Evolutionary conservation across 257 asterid species (phyloP), one percentile per base, ranked within the genome.

Genomic region (Solanum etuberosum): DNA sequence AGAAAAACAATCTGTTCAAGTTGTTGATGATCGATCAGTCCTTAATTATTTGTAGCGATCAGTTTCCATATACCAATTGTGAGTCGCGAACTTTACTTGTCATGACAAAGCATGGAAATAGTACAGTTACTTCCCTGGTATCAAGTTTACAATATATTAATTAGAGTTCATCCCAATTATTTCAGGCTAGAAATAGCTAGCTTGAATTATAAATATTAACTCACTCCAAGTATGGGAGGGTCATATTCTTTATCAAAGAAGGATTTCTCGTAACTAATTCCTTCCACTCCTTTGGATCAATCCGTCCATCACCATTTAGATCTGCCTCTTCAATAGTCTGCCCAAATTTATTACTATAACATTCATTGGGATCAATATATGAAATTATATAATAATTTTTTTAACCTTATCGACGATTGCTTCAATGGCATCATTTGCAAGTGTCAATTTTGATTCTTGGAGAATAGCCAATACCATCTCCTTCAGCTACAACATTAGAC

Each of bases 231-330:
- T 91, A 93, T 40, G 96, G 96, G 86, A 94, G 96, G 14, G 96
- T 93, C 98, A 94, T 92, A 83, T 93, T 94, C 92, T 90, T 94
- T 86, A 94, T 91, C 5, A 94, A 89, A 83, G 94, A 91, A n/a
- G 98, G 98, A 88, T 92, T 88, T 83, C 86, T 92, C 61, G 92
- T 86, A 11, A 92, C 96, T 6, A 91, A 91, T 71, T 93, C 94
- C 83, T 92, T 93, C 96, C 98, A 94, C 88, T 94, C 98, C 6
- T 93, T 92, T 31, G 78, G 89, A 85, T 91, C 95, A 5, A 94
- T 94, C 88, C 83, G 90, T 21, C 96, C 94, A 57, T 94, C 94
- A 7, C 96, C 94, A 35, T 93, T 94, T n/a, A 31, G 4, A 31
- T 94, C 96, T 83, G 93, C 94, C 84, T 94, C 96, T 40, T 78